phyloP scores from a whole-genome alignment of 345 rosid genomes.

The Linum trigynum region DNA sequence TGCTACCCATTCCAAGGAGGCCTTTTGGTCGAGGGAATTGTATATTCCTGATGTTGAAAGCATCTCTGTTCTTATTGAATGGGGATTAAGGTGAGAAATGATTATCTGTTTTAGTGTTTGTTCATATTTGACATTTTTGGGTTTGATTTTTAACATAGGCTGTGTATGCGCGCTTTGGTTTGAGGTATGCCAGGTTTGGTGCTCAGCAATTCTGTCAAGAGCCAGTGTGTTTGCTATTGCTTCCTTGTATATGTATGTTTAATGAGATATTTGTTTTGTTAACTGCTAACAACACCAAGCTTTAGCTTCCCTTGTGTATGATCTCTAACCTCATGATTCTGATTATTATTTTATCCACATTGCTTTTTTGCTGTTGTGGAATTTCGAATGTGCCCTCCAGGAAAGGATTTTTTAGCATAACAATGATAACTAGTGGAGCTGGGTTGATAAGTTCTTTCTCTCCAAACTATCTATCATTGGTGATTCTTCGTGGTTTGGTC shows the following conservation, averaged over 20 bases:
- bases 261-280: too few species aligned
- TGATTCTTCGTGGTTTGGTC: slow-evolving; percentile 16
- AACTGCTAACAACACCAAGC: neutral
- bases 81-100: neutral
- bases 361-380: neutral
- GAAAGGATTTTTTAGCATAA: slow-evolving; percentile 14
- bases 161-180: neutral
- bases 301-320: neutral
- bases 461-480: slow-evolving; percentile 15
- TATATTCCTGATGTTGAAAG: neutral
- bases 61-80: neutral
- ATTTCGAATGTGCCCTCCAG: slow-evolving; percentile 2
- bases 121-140: neutral
- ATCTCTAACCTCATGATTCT: neutral
- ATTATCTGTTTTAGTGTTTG: neutral
- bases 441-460: slow-evolving; percentile 20
- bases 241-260: neutral
- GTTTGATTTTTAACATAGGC: neutral
- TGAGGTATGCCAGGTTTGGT: neutral
- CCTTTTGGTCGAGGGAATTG: neutral
- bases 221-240: neutral
- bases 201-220: neutral
- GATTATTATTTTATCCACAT: neutral
- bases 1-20: too few species aligned
- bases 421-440: slow-evolving; percentile 18